These are phyloP conservation scores for Arxiozyma heterogenica DNA, from an alignment of 1,139 yeast genomes.

Conservation along the genomic window DNA sequence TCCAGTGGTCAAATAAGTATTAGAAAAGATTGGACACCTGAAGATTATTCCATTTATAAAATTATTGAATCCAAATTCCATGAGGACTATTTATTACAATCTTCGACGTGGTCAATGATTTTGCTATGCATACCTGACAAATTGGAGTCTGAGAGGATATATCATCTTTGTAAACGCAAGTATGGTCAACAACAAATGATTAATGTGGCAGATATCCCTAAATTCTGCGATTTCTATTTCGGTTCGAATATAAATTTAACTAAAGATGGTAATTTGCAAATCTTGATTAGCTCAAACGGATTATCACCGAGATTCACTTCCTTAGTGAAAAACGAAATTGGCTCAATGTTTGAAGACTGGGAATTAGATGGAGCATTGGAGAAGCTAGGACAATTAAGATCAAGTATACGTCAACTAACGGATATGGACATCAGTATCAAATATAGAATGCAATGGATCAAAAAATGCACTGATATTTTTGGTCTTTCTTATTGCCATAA, in stretches of 20 bases:
- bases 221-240: constrained; percentile 30
- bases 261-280: constrained; percentile 14
- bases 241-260: constrained; percentile 27
- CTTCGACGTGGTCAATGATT: constrained; percentile 20
- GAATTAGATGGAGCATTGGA: constrained; percentile 20
- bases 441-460: constrained; percentile 29
- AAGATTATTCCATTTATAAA: constrained; percentile 13
- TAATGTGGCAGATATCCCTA: constrained; percentile 31
- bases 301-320: constrained; percentile 29
- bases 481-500: constrained; percentile 23
- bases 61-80: constrained; percentile 12
- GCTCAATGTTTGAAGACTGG: constrained; percentile 11
- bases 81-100: constrained; percentile 13
- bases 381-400: constrained; percentile 22
- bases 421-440: constrained; percentile 12
- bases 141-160: constrained; percentile 18
- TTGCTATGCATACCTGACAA: constrained; percentile 27
- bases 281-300: constrained; percentile 30
- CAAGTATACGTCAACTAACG: constrained; percentile 14
- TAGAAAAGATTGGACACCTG: neutral
- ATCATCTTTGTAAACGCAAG: constrained; percentile 16
- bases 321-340: constrained; percentile 24
- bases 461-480: constrained; percentile 24
- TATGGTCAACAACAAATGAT: constrained; percentile 26
- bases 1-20: neutral